Base-by-base conservation (phyloP, 305 asterid species). In the Solanum hybrid region DNA sequence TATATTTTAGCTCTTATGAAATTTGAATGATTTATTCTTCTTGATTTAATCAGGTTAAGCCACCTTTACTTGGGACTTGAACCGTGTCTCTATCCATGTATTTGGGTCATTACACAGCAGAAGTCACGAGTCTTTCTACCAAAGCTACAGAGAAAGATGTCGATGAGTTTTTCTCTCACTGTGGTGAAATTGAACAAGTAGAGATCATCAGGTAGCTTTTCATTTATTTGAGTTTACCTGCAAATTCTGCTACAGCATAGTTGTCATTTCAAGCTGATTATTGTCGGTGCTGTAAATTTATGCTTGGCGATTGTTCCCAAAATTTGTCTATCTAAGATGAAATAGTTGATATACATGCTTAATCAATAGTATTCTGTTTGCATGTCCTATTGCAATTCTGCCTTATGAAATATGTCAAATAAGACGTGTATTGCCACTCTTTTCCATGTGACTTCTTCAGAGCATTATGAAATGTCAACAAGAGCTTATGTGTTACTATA, bases 61-160 rank as follows among this genome's bases (percentile, higher is more conserved):
- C 36, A 36, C 26, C 60, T 75, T 38, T 26, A 88, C 31, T 29
- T 88, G 88, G 38, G 26, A 36, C 31, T 90, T 86, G 85, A 87
- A 88, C 89, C 73, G 88, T 88, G 22, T 78, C 27, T 40, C 82
- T 26, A 80, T 78, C 85, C 79, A 95, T 95, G 96, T 92, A 71
- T 89, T 78, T 81, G 84, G 93, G 91, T 73, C 88, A 88, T 22
- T 89, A 91, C 91, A 90, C 90, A 91, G 95, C 90, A 22, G 97
- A 95, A 93, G 94, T 95, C 77, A 89, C 90, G 7, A 95, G 95
- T 56, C 95, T 95, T 89, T 92, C 96, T 73, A 92, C 95, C 7
- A 86, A 91, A 78, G 94, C 93, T 31, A 78, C 88, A 1, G 90
- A 93, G 93, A 92, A 90, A 89, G 96, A 93, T 69, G 91, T 95